Base-by-base conservation (phyloP, 75 land plant species). In the Pseudotsuga menziesii region DNA sequence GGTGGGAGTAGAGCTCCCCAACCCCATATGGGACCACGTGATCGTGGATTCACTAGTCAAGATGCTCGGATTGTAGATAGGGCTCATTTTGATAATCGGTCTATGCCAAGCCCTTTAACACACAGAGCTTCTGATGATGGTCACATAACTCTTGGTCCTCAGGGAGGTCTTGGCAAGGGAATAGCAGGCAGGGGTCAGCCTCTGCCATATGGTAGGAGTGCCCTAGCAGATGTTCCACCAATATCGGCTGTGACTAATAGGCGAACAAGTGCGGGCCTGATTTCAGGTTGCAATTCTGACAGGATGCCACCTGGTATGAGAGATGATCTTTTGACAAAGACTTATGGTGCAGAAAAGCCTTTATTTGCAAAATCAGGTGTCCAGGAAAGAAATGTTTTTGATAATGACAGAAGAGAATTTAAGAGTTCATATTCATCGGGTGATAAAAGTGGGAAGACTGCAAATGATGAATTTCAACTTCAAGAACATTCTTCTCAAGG, bases 131-230 rank as follows among this genome's bases (percentile, higher is more conserved):
- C 74, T 25, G 85, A 86, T 79, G 92, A 93, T 80, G 94, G 88
- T 72, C 86, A 88, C 15, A 80, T 96, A 22, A 90, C 94, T 73
- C 88, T 96, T 70, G 94, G 92, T 19, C 98, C 98, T 27, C 96
- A 93, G 80, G 96, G 98, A 32, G 94, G 94, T 55, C 90, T 93
- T 76, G 96, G 88, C 16, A 89, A 90, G 83, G 94, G 91, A 59
- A 87, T 87, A 91, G 81, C 91, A n/a, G 82, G 78, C 13, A 85
- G 95, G 78, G 88, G 83, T 17, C 91, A 85, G 36, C 87, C 79
- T 55, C 60, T 84, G 66, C 27, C 72, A 32, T 56, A 83, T 56
- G 74, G 84, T 20, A 77, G 83, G 69, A 58, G 72, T 72, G 72
- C 83, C 4, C 44, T 77, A 13, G 55, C 75, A 71, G 94, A 91